Base-by-base conservation (phyloP, 1,284 basidiomycete species). In the Ustilago vetiveriae region DNA sequence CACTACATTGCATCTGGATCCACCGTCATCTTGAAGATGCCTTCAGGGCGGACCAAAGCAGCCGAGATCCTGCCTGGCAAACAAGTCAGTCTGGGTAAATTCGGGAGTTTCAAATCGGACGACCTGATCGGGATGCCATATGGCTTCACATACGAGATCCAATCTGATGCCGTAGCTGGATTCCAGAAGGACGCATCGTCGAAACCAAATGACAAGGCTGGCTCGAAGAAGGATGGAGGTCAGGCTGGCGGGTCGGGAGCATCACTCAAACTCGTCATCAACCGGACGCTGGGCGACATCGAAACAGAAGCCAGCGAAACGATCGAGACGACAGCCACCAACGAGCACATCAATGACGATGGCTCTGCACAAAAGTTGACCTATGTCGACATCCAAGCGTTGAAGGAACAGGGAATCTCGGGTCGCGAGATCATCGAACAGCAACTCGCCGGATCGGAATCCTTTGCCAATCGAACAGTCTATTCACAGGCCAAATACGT, bases 301-400 rank as follows among this genome's bases (percentile, higher is more conserved):
- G 59, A 68, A 36, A 56, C 46, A 3, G 52, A 55, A 30, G 49
- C 67, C 17, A 47, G 60, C 49, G 62, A 72, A 44, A 71, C 75
- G 21, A 73, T 65, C 22, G 62, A 76, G 33, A 82, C 68, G 6
- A 58, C 75, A 19, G 81, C 81, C 1, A 82, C 80, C 4, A 82
- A 82, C 52, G 81, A 82, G 42, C 72, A 80, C 57, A 82, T 82
- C 52, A 74, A 74, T 51, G 81, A 82, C 43, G 78, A 78, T 23
- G 72, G 74, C 3, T 73, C 58, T 8, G 74, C 79, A 2, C 81
- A 81, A 40, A 67, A 72, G 42, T 63, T 82, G 26, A 81, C 78
- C 5, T 75, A 74, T 38, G 58, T 81, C 17, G 79, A 82, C 45
- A 81, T 82, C 46, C 70, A 75, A 38, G 73, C 75, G n/a, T 64